phyloP scores from a whole-genome alignment of 495 filamentous ascomycete genomes.

The Tuber magnatum region DNA sequence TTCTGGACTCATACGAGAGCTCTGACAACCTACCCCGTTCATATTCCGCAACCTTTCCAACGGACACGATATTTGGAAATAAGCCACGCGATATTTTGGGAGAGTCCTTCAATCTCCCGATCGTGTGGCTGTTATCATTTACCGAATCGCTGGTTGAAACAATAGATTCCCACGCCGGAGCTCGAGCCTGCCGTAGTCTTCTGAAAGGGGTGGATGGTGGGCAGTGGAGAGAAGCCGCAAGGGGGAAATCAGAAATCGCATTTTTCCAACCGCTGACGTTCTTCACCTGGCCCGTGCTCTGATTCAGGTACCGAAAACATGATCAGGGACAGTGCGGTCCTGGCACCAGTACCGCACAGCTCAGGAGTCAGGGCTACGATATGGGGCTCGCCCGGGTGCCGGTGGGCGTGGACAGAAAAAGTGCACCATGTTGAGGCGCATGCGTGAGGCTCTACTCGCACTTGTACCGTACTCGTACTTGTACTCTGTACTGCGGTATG shows the following conservation, averaged over 20 bases:
- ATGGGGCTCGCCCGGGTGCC: neutral
- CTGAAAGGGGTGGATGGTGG: neutral
- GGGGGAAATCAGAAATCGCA: neutral
- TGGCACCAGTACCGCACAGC: neutral
- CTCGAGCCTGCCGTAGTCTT: neutral
- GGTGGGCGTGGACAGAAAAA: neutral
- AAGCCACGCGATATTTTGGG: neutral
- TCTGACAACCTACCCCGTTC: neutral
- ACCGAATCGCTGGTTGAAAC: neutral
- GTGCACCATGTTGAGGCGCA: neutral
- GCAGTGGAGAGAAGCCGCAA: neutral
- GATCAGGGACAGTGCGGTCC: neutral
- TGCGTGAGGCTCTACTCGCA: neutral
- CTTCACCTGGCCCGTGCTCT: neutral
- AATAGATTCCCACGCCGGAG: neutral
- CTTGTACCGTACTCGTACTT: neutral
- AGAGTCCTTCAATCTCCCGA: neutral
- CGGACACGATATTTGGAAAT: neutral
- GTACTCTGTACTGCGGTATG: neutral
- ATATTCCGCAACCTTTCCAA: neutral
- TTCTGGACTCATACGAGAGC: neutral
- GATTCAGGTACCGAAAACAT: constrained; percentile 3
- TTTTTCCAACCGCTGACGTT: neutral
- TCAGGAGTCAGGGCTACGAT: neutral
- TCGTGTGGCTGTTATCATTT: neutral